These are phyloP conservation scores for Polyplosphaeria fusca DNA, from an alignment of 495 filamentous ascomycete species.

Conservation along the genomic window DNA sequence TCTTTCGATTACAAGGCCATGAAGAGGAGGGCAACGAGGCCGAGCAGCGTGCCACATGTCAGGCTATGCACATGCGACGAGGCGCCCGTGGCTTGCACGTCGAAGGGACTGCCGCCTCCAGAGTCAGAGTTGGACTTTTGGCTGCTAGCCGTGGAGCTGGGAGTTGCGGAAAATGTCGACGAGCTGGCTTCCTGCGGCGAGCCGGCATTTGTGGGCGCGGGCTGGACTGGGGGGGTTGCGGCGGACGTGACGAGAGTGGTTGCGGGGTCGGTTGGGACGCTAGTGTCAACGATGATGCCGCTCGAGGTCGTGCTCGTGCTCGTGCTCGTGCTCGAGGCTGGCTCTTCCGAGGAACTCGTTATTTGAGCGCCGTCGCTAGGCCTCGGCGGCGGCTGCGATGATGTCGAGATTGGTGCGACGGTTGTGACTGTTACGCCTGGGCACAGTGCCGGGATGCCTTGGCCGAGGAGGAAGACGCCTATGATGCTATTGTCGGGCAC, in stretches of 20 bases:
- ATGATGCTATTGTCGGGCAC: slow-evolving; percentile 28
- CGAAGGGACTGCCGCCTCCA: slow-evolving; percentile 32
- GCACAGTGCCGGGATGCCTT: slow-evolving; percentile 26
- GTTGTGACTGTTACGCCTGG: slow-evolving; percentile 11
- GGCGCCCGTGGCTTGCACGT: slow-evolving; percentile 19
- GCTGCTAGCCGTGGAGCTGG: slow-evolving; percentile 3
- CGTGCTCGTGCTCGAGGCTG: neutral
- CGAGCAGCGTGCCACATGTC: neutral
- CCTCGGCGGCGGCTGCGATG: slow-evolving; percentile 1
- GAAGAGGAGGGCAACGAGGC: neutral
- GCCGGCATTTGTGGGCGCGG: neutral
- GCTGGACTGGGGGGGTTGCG: neutral
- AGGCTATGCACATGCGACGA: neutral
- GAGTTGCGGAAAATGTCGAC: neutral
- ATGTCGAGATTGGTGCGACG: neutral
- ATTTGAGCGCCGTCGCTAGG: neutral
- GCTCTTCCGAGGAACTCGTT: neutral
- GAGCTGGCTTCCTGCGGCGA: neutral
- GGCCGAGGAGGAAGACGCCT: slow-evolving; percentile 24
- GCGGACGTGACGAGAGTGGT: neutral
- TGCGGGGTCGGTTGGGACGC: neutral
- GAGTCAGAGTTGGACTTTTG: slow-evolving; percentile 29
- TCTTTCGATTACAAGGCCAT: neutral
- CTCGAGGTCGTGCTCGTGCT: neutral
- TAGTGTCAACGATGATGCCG: neutral